Base-by-base conservation (phyloP, 73 alveolate genomes). In the Uronychia binucleata region DNA sequence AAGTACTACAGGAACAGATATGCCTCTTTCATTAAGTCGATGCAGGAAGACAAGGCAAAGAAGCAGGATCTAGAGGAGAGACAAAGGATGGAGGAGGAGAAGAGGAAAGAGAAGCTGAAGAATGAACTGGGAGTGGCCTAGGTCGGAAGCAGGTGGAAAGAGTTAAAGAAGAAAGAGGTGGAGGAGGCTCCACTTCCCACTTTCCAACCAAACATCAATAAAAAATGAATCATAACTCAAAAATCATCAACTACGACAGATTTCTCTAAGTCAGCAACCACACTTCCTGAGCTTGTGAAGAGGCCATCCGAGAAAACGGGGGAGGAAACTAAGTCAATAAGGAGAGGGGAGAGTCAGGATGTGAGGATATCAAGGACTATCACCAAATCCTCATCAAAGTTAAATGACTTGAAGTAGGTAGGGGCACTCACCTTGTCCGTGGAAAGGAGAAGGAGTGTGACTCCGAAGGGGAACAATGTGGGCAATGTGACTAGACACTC, bases 1-100 rank as follows among this genome's bases (percentile, higher is more conserved):
- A 92, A 83, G 57, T 87, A 79, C 79, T 93, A 86, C 77, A 85
- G 93, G 74, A 74, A 82, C 25, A 79, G 97, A 83, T 90, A 90
- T 78, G 84, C 84, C 11, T 85, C 93, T 0, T 90, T 93, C 80
- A 80, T 93, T 1, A 90, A 90, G 58, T 30, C 94, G 14, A 77
- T 93, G 1, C 46, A 80, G 31, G 94, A 93, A 28, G 59, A 89
- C 75, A 90, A 90, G 32, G 34, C 78, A 34, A 87, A 89, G 58
- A 88, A 88, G 78, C 82, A 86, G 74, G 82, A 86, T 75, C 89
- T 84, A 30, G 74, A 84, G 80, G 94, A 90, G 81, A 78, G 67
- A 82, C 76, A 27, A 74, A 90, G 75, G 74, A 35, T 34, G 90
- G 77, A 82, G 77, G 88, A 88, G 59, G 90, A 83, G 80, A 93